phyloP scores from a whole-genome alignment of 2,329 filamentous ascomycete species.

The Alternaria tenuissima region DNA sequence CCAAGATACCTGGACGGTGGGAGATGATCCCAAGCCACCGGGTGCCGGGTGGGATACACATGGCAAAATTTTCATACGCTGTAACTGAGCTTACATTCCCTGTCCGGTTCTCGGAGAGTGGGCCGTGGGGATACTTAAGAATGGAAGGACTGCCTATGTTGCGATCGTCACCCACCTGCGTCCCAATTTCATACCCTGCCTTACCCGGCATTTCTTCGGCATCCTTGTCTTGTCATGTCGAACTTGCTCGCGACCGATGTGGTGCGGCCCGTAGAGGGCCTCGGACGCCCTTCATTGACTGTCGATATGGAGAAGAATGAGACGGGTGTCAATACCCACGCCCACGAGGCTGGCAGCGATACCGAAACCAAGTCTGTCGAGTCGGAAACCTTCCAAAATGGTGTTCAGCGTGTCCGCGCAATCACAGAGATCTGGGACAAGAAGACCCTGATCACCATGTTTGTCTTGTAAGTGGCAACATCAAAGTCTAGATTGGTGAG shows the following conservation, averaged over 20 bases:
- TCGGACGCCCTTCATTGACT: constrained; percentile 15
- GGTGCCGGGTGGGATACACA: constrained; percentile 28
- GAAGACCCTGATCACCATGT: constrained; percentile 49
- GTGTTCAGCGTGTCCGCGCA: constrained; percentile 52
- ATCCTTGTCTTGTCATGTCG: constrained; percentile 19
- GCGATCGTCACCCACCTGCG: constrained; percentile 19
- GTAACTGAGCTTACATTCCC: constrained; percentile 22
- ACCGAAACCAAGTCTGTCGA: constrained; percentile 26
- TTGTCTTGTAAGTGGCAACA: constrained; percentile 44
- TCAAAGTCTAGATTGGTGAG: background rate
- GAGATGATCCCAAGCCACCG: constrained; percentile 33
- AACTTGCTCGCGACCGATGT: constrained; percentile 22
- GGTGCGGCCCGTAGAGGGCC: constrained; percentile 22
- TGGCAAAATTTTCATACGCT: constrained; percentile 29
- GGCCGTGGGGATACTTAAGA: constrained; percentile 26
- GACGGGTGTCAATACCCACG: constrained; percentile 7
- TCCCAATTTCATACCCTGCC: constrained; percentile 22
- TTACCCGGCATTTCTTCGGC: constrained; percentile 17
- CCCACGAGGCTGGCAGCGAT: constrained; percentile 19
- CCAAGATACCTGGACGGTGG: constrained; percentile 24
- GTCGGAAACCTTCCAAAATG: constrained; percentile 47
- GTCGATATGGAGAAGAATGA: constrained; percentile 36
- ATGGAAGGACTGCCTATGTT: constrained; percentile 20
- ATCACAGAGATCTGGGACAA: constrained; percentile 53
- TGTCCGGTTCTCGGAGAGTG: constrained; percentile 35